A percentile compares a stretch with the other conserved stretches of the same genome.
These are phyloP conservation scores for Cladobotryum protrusum DNA, from an alignment of 2,329 filamentous ascomycete species.

Conservation along the genomic window DNA sequence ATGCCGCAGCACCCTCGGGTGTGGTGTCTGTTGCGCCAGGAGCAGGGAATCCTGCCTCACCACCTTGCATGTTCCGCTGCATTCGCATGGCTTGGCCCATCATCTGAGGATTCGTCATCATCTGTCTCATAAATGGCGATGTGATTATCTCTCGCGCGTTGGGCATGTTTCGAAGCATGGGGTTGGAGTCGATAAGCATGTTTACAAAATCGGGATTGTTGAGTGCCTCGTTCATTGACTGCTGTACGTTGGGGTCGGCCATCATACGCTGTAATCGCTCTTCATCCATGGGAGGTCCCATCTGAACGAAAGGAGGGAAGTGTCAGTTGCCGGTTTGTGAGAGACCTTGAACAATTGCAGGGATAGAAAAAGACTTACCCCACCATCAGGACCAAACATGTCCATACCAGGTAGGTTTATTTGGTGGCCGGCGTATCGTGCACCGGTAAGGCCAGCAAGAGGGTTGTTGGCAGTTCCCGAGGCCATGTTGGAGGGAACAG, in stretches of 20 bases:
- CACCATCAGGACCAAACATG: conserved; percentile 89
- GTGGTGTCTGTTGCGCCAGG: conserved; percentile 89
- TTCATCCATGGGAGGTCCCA: conserved; percentile 78
- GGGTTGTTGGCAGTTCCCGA: conserved; percentile 82
- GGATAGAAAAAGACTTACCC: conserved; percentile 53
- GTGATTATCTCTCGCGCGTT: conserved; percentile 79
- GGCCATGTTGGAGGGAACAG: conserved; percentile 67
- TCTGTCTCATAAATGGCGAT: conserved; percentile 79
- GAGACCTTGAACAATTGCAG: conserved; percentile 3
- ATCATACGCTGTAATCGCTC: conserved; percentile 82
- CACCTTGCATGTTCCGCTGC: conserved; percentile 62
- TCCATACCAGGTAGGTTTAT: conserved; percentile 80
- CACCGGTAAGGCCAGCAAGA: conserved; percentile 83
- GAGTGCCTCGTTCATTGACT: conserved; percentile 88
- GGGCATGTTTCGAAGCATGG: conserved; percentile 68
- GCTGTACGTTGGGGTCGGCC: conserved; percentile 78
- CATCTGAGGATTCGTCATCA: conserved; percentile 87
- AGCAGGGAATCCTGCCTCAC: conserved; percentile 67
- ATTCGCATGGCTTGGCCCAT: conserved; percentile 78
- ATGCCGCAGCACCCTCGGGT: conserved; percentile 42
- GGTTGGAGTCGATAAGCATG: conserved; percentile 89
- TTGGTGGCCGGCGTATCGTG: conserved; percentile 80
- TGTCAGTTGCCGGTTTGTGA: not conserved
- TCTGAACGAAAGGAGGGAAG: conserved; percentile 46
- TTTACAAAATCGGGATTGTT: conserved; percentile 93